These are phyloP conservation scores for Lasiodiplodia theobromae DNA, from an alignment of 2,329 filamentous ascomycete genomes.

Conservation along the genomic window DNA sequence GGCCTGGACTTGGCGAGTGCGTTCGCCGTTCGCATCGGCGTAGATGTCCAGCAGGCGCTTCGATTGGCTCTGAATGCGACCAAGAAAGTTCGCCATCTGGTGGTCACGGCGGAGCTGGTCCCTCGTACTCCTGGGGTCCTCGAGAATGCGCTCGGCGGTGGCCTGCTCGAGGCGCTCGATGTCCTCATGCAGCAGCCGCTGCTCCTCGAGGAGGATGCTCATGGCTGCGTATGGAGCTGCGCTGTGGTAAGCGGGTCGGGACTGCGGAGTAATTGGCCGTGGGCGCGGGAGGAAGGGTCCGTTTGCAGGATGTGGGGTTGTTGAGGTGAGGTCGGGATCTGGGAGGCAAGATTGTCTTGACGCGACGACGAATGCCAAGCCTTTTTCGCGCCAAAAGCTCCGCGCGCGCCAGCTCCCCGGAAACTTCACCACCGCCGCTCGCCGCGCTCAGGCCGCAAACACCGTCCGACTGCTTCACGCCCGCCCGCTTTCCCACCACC, in stretches of 20 bases:
- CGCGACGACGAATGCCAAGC: slow-evolving; percentile 23
- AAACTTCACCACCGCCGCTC: slow-evolving; percentile 27
- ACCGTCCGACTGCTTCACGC: neutral
- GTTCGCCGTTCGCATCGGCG: slow-evolving; percentile 75
- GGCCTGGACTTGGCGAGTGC: slow-evolving; percentile 80
- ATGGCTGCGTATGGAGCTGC: slow-evolving; percentile 52
- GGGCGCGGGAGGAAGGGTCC: neutral
- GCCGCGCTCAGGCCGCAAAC: slow-evolving; percentile 25
- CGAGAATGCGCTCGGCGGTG: slow-evolving; percentile 84
- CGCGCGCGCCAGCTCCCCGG: slow-evolving; percentile 24
- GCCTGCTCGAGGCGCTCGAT: slow-evolving; percentile 94
- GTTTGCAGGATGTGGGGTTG: neutral
- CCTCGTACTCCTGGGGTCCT: slow-evolving; percentile 87
- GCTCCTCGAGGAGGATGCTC: slow-evolving; percentile 79
- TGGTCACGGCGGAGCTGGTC: slow-evolving; percentile 91
- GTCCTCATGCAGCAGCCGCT: slow-evolving; percentile 94
- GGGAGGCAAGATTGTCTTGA: slow-evolving; percentile 9
- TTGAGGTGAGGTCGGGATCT: neutral
- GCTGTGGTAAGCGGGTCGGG: neutral
- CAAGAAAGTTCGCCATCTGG: slow-evolving; percentile 84
- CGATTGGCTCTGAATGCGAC: slow-evolving; percentile 87
- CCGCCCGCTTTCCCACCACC: neutral
- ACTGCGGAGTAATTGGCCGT: neutral
- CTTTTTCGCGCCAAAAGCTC: slow-evolving; percentile 12
- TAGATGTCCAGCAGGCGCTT: slow-evolving; percentile 82